Conservation (phyloP, 2,329 filamentous ascomycete species). For the Harringtonia lauricola region DNA sequence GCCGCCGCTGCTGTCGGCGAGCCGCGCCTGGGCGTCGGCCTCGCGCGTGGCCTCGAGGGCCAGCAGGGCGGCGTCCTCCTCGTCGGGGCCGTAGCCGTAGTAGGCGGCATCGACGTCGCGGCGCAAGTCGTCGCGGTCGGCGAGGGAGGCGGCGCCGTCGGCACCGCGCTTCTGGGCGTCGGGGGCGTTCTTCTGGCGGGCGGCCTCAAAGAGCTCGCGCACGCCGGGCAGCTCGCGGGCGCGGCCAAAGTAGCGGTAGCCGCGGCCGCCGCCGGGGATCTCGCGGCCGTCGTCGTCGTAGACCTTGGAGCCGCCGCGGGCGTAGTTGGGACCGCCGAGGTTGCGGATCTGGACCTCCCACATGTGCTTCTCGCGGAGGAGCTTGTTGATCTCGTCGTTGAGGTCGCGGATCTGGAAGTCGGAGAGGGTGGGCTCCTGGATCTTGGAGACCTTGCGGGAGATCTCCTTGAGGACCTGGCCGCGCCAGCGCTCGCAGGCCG, state of each 20-base stretch:
- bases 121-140: constrained; percentile 57
- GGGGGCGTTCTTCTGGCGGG: constrained; percentile 33
- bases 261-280: constrained; percentile 56
- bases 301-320: constrained; percentile 51
- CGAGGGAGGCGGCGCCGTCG: constrained; percentile 49
- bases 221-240: constrained; percentile 82
- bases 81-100: constrained; percentile 87
- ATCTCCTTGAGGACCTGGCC: constrained; percentile 96
- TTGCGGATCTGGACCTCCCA: constrained; percentile 97
- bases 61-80: constrained; percentile 75
- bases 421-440: constrained; percentile 82
- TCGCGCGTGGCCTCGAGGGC: constrained; percentile 78
- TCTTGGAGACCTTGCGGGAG: constrained; percentile 89
- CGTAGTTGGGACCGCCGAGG: constrained; percentile 94
- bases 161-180: no score
- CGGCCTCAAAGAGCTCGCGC: constrained; percentile 88
- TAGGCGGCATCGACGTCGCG: constrained; percentile 85
- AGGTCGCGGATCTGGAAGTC: constrained; percentile 96
- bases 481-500: constrained; percentile 92
- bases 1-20: constrained; percentile 41
- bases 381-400: constrained; percentile 98
- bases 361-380: constrained; percentile 98
- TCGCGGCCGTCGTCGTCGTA: constrained; percentile 66
- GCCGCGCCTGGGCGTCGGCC: constrained; percentile 61
- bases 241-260: constrained; percentile 87